Percentiles rank a stretch among this genome's conserved stretches.
These are phyloP conservation scores for Puccinia polysora DNA, from an alignment of 1,284 basidiomycete species.

Conservation along the genomic window DNA sequence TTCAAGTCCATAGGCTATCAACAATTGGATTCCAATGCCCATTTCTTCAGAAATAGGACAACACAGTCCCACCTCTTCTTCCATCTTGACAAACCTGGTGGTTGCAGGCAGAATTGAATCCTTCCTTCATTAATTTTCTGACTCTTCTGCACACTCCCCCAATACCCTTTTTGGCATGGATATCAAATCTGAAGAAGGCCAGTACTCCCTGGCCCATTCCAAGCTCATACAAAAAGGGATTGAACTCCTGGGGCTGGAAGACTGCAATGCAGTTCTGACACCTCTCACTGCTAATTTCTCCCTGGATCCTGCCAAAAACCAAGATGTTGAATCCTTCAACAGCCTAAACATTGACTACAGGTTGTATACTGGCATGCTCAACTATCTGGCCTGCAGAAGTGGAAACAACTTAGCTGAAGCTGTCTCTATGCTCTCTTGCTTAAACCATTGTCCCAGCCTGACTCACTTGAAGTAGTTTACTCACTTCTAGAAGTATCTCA, in stretches of 20 bases:
- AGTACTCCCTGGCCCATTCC: not conserved
- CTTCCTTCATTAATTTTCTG: not conserved
- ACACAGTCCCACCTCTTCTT: not conserved
- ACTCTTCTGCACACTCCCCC: not conserved
- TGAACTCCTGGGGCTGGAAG: not conserved
- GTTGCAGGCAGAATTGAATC: not conserved
- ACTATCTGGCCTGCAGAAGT: not conserved
- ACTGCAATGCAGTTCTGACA: constrained; percentile 1
- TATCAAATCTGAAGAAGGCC: not conserved
- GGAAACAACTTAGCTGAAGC: not conserved
- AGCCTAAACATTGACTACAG: constrained; percentile 1
- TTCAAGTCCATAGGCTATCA: not conserved
- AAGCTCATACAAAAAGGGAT: not conserved
- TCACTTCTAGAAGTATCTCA: not conserved
- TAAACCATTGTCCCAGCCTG: not conserved
- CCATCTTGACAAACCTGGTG: not conserved
- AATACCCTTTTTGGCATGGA: constrained; percentile 3
- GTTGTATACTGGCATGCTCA: not conserved
- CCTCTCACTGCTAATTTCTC: not conserved
- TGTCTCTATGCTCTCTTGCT: not conserved
- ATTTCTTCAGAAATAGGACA: not conserved
- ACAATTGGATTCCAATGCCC: not conserved
- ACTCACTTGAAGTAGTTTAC: not conserved
- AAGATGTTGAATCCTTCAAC: not conserved
- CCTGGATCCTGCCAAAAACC: not conserved